Conservation (phyloP, 768 basidiomycete genomes). For the Phaffia tasmanica region DNA sequence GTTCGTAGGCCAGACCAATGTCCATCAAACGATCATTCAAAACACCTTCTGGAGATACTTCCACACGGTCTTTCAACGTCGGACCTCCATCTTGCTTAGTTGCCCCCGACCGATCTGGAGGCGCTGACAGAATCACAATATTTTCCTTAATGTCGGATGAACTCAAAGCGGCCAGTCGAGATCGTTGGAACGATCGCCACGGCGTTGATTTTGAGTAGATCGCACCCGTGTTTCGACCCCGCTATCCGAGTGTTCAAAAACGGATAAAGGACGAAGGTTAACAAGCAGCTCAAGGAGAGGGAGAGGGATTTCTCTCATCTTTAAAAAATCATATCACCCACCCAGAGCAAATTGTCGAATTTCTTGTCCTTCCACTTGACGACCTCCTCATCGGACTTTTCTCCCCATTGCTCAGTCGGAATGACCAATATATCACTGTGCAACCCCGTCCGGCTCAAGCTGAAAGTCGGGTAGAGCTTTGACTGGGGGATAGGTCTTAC, state of each 20-base stretch:
- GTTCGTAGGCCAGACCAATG: slow-evolving; percentile 30
- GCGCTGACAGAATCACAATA: slow-evolving; percentile 2
- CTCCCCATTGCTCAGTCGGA: slow-evolving; percentile 34
- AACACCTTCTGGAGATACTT: slow-evolving; percentile 6
- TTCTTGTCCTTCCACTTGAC: slow-evolving; percentile 33
- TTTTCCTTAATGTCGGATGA: slow-evolving; percentile 7
- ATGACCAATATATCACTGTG: slow-evolving; percentile 34
- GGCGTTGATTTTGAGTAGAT: slow-evolving; percentile 28
- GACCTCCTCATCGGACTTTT: slow-evolving; percentile 25
- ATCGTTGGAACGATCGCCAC: slow-evolving; percentile 34
- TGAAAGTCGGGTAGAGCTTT: slow-evolving; percentile 32
- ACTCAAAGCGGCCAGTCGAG: slow-evolving; percentile 30
- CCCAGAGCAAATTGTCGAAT: slow-evolving; percentile 33
- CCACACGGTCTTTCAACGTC: neutral
- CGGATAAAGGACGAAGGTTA: no score
- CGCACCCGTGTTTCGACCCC: slow-evolving; percentile 33
- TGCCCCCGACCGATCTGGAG: neutral
- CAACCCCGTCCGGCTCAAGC: slow-evolving; percentile 32
- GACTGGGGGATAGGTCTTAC: slow-evolving; percentile 28
- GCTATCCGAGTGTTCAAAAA: neutral
- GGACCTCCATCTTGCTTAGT: neutral
- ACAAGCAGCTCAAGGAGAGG: no score
- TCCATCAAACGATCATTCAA: slow-evolving; percentile 27
- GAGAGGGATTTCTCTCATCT: no score
- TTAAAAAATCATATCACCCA: slow-evolving; percentile 25